Evolutionary conservation across 176 grass and related monocot species (phyloP).

Genomic region (Raddia guianensis): DNA sequence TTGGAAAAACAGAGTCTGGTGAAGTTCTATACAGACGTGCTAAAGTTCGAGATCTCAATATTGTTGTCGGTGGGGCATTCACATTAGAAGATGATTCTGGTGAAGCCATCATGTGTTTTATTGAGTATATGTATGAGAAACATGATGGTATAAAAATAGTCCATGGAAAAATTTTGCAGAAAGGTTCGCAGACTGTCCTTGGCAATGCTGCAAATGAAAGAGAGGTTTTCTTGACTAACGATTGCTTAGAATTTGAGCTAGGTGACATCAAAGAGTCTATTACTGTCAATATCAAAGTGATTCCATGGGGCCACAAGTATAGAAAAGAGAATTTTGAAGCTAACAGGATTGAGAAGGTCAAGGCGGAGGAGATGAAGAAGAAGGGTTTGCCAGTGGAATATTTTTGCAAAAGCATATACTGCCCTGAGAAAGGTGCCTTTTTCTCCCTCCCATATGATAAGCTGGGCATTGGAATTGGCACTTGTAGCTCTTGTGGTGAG

Average conservation of each 20-base stretch:
- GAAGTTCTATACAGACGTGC: conserved; percentile 65
- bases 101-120: conserved; percentile 65
- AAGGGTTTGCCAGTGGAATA: conserved; percentile 81
- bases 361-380: conserved; percentile 82
- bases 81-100: conserved; percentile 78
- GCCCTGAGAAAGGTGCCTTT: conserved; percentile 85
- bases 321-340: conserved; percentile 81
- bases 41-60: conserved; percentile 56
- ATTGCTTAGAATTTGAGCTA: conserved; percentile 92
- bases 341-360: conserved; percentile 64
- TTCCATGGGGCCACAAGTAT: conserved; percentile 84
- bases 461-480: conserved; percentile 80
- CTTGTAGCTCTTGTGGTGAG: conserved; percentile 76
- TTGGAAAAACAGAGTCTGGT: conserved; percentile 49
- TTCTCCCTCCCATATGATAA: conserved; percentile 72
- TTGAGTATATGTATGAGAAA: conserved; percentile 94
- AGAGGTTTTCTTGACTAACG: conserved; percentile 83
- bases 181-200: conserved; percentile 79
- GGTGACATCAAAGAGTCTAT: conserved; percentile 74
- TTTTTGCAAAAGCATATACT: conserved; percentile 88
- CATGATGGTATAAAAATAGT: conserved; percentile 68
- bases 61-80: conserved; percentile 55
- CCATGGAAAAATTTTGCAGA: conserved; percentile 77
- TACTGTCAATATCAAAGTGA: conserved; percentile 63
- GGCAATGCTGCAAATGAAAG: conserved; percentile 97